Conservation (phyloP, 208 protist species). For the Crithidia bombi region DNA sequence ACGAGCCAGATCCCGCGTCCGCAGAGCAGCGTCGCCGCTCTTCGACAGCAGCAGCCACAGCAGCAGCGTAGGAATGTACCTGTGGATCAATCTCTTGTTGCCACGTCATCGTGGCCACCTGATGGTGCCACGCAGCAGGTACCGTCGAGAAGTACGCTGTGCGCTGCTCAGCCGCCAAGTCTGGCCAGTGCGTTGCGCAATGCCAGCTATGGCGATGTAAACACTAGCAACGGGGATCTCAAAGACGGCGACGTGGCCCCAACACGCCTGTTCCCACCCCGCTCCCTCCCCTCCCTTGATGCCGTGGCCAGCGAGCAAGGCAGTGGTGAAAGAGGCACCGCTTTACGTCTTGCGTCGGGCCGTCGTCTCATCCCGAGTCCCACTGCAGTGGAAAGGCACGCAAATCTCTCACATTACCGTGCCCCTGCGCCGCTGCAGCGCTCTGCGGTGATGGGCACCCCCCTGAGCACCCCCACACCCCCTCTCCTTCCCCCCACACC, state of each 20-base stretch:
- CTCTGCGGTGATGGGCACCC: background rate
- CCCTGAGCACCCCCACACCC: background rate
- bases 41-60: slow-evolving; percentile 1
- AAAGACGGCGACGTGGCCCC: background rate
- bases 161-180: slow-evolving; percentile 2
- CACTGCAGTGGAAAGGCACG: background rate
- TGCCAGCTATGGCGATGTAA: background rate
- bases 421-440: background rate
- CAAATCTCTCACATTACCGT: background rate
- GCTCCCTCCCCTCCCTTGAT: slow-evolving; percentile 2
- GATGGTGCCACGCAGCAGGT: too few species aligned
- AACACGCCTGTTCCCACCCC: background rate
- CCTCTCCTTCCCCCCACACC: background rate
- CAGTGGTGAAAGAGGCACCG: too few species aligned
- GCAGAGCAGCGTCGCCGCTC: background rate
- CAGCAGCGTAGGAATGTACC: too few species aligned
- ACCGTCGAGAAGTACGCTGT: background rate
- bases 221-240: background rate
- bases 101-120: too few species aligned
- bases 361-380: background rate
- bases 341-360: too few species aligned
- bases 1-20: slow-evolving; percentile 35
- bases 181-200: slow-evolving; percentile 13
- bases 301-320: background rate
- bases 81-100: too few species aligned